These are phyloP conservation scores for Suillus hirtellus DNA, from an alignment of 768 basidiomycete genomes.

Conservation along the genomic window DNA sequence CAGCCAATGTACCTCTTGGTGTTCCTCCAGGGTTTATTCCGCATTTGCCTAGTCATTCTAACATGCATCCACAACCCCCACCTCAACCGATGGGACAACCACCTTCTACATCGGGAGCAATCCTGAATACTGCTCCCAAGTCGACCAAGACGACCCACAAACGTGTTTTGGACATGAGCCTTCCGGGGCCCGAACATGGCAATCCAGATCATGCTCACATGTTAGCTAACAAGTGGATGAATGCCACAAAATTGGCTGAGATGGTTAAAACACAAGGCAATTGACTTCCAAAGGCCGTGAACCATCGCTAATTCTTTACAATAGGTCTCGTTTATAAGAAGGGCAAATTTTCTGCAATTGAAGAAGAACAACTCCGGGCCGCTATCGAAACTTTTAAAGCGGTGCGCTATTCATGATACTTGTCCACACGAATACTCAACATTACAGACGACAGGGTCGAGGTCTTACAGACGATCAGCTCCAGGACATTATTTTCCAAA, in stretches of 20 bases:
- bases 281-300: constrained; percentile 1
- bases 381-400: constrained; percentile 66
- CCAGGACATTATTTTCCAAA: constrained; percentile 65
- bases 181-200: constrained; percentile 40
- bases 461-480: constrained; percentile 57
- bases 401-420: constrained; percentile 39
- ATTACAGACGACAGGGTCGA: constrained; percentile 41
- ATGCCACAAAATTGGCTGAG: constrained; percentile 63
- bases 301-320: constrained; percentile 9
- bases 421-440: constrained; percentile 1
- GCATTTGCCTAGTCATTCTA: constrained; percentile 23
- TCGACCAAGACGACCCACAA: constrained; percentile 36
- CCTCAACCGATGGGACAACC: constrained; percentile 42
- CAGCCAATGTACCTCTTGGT: constrained; percentile 36
- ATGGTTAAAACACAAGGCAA: constrained; percentile 69
- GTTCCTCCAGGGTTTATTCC: constrained; percentile 24
- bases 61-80: constrained; percentile 28
- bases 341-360: constrained; percentile 82
- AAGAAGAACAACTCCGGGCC: constrained; percentile 61
- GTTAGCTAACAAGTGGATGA: constrained; percentile 81
- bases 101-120: constrained; percentile 43
- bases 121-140: constrained; percentile 42
- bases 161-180: constrained; percentile 44
- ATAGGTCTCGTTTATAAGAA: constrained; percentile 84
- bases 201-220: constrained; percentile 63